Evolutionary conservation across 139 green algal genomes (phyloP), one percentile per base, ranked within the genome.

Genomic region (Tetradesmus obliquus): DNA sequence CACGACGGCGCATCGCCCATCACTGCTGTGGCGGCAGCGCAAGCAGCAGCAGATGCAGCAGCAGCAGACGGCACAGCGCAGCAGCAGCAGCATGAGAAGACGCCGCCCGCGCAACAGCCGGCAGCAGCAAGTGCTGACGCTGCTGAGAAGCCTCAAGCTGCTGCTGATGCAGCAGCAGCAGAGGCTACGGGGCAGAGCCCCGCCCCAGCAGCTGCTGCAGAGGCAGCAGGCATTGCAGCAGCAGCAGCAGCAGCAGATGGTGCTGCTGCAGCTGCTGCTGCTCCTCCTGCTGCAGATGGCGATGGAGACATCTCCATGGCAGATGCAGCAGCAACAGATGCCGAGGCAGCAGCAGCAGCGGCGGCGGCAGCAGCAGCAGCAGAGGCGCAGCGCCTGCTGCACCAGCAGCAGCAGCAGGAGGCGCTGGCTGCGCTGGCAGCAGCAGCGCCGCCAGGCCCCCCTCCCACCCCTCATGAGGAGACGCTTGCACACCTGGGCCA

Each of bases 211-310:
- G 66, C 69, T 83, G 86, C 58, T 17, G 32, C 51, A 76, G 84
- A 81, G 82, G 81, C 86, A 92, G 6, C 60, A 53, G n/a, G 66
- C 91, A 53, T 85, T 79, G 54, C 84, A 88, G 62, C 86, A 90
- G 71, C 55, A 79, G 60, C 87, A 91, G 74, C 58, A 79, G 54
- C 54, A 74, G 57, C 20, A 57, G 84, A n/a, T 3, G 87, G 53
- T 86, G 87, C 74, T 76, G 74, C 22, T 45, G 20, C 57, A 62
- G 55, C 87, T 15, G 22, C n/a, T 24, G 13, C 87, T 17, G 69
- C 86, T 58, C 24, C 86, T 60, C 10, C 74, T 45, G 69, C 45
- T 69, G 58, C 84, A 58, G 57, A 51, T 82, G 60, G 5, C 32
- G 83, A 45, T 54, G 32, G 3, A 62, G 86, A 83, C 54, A 4